Base-by-base conservation (phyloP, 306 rosid species). In the Glycine latifolia region DNA sequence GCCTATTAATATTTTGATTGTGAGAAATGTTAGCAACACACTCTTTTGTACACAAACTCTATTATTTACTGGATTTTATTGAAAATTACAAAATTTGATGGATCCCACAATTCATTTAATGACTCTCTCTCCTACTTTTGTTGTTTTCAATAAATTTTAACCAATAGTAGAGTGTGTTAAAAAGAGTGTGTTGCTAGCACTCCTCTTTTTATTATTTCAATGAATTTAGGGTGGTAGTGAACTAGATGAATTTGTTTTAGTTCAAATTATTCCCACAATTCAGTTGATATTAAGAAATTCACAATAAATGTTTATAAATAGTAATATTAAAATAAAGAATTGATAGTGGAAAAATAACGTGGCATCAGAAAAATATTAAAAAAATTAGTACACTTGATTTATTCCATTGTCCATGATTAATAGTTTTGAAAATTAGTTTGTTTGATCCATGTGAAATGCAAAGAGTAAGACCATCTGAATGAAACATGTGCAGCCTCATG, bases 191-290 rank as follows among this genome's bases (percentile, higher is more conserved):
- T 26, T 26, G 31, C 31, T 26, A 26, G 31, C 31, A 26, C 31
- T 26, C 31, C 31, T 26, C 31, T 26, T 26, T 26, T 26, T 1
- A 26, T 26, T 26, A 26, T 26, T 26, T 26, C 31, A 26, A 26
- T 26, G 31, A 2, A 26, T 26, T 0, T 1, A 26, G 31, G 31
- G 31, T 26, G 31, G 31, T 48, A 60, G 73, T 61, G 76, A 72
- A 62, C 66, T 73, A 17, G 52, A 66, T 70, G 73, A 72, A 73
- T 83, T 61, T 76, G 31, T 43, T 47, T 33, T 54, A 82, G 53
- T 65, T 83, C 58, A 54, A 16, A 13, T 54, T 41, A 14, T 52
- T 66, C 67, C 41, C 62, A 63, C 76, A 44, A 26, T 70, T 46
- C 63, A 17, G 17, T 17, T 71, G 59, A 71, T 71, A 63, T 67